Conservation (phyloP, 768 basidiomycete species). For the Lentinula boryana region DNA sequence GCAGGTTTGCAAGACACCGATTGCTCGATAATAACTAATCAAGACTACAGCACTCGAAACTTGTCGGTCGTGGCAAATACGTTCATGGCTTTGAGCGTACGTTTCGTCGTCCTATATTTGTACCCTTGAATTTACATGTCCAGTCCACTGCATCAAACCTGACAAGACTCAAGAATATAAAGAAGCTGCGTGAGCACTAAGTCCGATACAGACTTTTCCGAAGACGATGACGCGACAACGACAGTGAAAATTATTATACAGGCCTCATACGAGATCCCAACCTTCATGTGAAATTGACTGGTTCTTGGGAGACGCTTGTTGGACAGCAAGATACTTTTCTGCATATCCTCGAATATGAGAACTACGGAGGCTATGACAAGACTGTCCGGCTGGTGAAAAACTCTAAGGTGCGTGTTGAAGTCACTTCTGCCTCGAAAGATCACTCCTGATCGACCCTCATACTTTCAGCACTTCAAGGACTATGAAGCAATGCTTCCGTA, state of each 20-base stretch:
- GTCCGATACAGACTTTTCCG: neutral
- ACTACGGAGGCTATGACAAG: conserved; percentile 85
- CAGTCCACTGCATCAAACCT: conserved; percentile 86
- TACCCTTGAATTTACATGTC: conserved; percentile 8
- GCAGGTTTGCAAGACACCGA: neutral
- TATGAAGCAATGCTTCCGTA: conserved; percentile 75
- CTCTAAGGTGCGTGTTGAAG: conserved; percentile 49
- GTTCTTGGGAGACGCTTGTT: conserved; percentile 88
- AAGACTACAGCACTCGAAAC: conserved; percentile 70
- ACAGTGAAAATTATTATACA: conserved; percentile 78
- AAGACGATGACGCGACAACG: conserved; percentile 3
- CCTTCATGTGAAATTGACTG: conserved; percentile 82
- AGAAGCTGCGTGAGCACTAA: conserved; percentile 66
- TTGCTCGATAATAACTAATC: neutral
- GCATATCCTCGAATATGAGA: conserved; percentile 89
- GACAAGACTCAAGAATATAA: conserved; percentile 80
- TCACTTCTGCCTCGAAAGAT: neutral
- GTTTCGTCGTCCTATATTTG: conserved; percentile 17
- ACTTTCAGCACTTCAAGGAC: conserved; percentile 53
- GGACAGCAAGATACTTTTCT: conserved; percentile 86
- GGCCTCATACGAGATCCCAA: conserved; percentile 69
- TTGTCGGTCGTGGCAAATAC: conserved; percentile 92
- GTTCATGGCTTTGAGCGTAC: conserved; percentile 85
- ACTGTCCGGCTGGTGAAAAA: conserved; percentile 55
- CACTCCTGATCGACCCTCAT: conserved; percentile 6